phyloP scores from a whole-genome alignment of 257 asterid species.

The Solanum bukasovii region DNA sequence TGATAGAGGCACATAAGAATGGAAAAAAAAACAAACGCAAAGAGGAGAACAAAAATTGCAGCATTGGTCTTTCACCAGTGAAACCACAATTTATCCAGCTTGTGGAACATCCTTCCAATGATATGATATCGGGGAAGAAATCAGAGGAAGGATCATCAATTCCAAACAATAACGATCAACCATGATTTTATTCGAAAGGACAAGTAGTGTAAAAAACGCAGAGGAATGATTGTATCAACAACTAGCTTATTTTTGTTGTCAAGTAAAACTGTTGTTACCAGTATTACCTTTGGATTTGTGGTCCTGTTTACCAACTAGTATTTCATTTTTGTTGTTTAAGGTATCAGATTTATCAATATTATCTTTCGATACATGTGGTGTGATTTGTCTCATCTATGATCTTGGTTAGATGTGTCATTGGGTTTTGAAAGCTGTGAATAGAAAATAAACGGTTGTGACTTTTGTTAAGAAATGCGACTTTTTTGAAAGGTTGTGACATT shows the following conservation, averaged over 20 bases:
- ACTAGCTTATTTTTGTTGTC: background rate
- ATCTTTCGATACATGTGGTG: background rate
- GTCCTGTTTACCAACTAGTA: background rate
- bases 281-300: background rate
- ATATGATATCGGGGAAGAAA: background rate
- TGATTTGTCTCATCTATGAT: background rate
- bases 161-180: background rate
- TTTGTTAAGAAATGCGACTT: too few relatives aligned
- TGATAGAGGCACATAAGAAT: constrained; percentile 16
- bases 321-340: background rate
- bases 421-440: background rate
- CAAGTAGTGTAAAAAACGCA: too few relatives aligned
- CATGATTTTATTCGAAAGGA: background rate
- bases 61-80: background rate
- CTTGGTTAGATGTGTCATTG: background rate
- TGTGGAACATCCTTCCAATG: background rate
- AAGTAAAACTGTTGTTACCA: background rate
- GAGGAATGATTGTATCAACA: background rate
- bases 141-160: background rate
- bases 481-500: too few relatives aligned
- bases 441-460: too few relatives aligned
- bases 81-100: too few relatives aligned
- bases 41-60: constrained; percentile 8
- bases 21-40: constrained; percentile 55
- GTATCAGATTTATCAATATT: too few relatives aligned